Base-by-base conservation (phyloP, 2,329 filamentous ascomycete genomes). In the Pseudogymnoascus verrucosus region DNA sequence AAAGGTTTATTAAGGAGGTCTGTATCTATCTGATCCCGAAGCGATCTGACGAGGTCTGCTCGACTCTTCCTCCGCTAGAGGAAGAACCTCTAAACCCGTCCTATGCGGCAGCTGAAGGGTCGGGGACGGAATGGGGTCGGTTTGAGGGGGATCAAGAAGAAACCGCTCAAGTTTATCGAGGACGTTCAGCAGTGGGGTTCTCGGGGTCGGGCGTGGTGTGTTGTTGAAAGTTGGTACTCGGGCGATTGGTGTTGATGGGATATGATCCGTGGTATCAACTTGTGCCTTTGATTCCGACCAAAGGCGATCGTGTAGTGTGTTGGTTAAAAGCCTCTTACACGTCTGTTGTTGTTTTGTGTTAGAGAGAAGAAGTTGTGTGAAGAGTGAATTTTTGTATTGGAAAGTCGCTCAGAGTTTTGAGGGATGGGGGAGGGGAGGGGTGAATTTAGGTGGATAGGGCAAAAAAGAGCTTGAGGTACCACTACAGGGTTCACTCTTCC, bases 51-150 rank as follows among this genome's bases (percentile, higher is more conserved):
- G 89, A 91, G 90, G 91, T 89, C 91, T 93, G 89, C 89, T 91
- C 90, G 92, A 96, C 91, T 95, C 95, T 96, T 93, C 95, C 95
- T 93, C 93, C 79, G 82, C 82, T 82, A 95, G 93, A 96, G 93
- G 93, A 98, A 98, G 93, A 96, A 93, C 89, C 90, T 88, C 85
- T 86, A 86, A 88, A 88, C 86, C 86, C 88, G 89, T 96, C 90
- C 91, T 98, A 99, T 99, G 93, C 95, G 95, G 95, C 95, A 98
- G 93, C 91, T 96, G 89, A 85, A 82, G 79, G 78, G 80, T 79
- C 79, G 84, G 78, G 77, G 84, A 83, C 77, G 82, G 83, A 77
- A 77, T 75, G 71, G 80, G 80, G 76, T 72, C 76, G 75, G 80
- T 76, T 73, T 76, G 75, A 72, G 76, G 76, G 71, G 75, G 75